Evolutionary conservation across 75 land plant species (phyloP), one percentile per base, ranked within the genome.

Genomic region (Pinus tabuliformis): DNA sequence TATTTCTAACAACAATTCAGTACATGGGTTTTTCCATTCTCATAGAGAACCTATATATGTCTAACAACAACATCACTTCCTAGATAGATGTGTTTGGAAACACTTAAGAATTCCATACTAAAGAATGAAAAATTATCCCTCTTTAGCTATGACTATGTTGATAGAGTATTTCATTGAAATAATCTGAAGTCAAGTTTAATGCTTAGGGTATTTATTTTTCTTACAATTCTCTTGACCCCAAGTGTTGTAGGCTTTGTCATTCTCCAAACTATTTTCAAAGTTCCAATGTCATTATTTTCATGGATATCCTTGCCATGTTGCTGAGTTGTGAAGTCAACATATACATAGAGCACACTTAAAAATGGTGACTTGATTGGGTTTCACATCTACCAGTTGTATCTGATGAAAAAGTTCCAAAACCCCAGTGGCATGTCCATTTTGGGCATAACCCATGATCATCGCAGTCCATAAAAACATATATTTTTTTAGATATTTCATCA

Each of bases 1-100:
- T 77, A n/a, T 84, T 77, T n/a, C n/a, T n/a, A n/a, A n/a, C n/a
- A n/a, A 59, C 90, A 87, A 71, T 87, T 89, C 39, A 89, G 75
- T 16, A 89, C 80, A 49, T 89, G 90, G 42, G 90, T 87, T 59
- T 87, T 89, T n/a, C 90, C 86, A 62, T 83, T 77, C 9, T 59
- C 52, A 12, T 70, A 56, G 14, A 89, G 83, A 24, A 65, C 63
- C 8, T 79, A 86, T 20, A 74, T 77, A n/a, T 84, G 75, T 14
- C 77, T 59, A 5, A 89, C 90, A 24, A 78, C 90, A 18, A 86
- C 77, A 64, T 81, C 85, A 58, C 90, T 65, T 21, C 90, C 90
- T 56, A 89, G 74, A 65, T 74, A 89, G 57, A 89, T 61, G 76
- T 89, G 90, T 18, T 81, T 79, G 6, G 78, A 75, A 16, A 88